Evolutionary conservation across 176 grass and related monocot species (phyloP).

Genomic region (Bothriochloa decipiens): DNA sequence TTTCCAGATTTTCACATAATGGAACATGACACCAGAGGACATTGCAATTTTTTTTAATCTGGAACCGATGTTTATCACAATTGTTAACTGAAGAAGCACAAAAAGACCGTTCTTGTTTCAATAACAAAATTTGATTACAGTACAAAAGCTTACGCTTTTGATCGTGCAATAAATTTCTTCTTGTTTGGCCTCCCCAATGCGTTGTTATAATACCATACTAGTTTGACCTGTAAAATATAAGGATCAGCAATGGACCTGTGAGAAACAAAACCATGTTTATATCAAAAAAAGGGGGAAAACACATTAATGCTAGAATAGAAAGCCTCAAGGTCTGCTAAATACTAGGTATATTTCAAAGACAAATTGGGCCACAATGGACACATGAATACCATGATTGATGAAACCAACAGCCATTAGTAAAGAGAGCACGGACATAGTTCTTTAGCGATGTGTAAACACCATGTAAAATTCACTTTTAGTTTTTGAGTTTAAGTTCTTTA

Average conservation of each 20-base stretch:
- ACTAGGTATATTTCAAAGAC: background rate
- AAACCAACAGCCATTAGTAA: background rate
- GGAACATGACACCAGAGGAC: slow-evolving; percentile 1
- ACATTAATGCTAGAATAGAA: slow-evolving; percentile 15
- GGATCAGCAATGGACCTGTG: background rate
- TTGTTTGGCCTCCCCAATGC: slow-evolving; percentile 93
- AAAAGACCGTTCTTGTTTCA: background rate
- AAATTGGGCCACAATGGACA: background rate
- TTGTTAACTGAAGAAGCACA: slow-evolving; percentile 20
- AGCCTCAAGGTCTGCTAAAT: background rate
- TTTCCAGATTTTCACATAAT: background rate
- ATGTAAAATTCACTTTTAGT: slow-evolving; percentile 13
- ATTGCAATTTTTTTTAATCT: background rate
- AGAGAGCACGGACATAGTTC: background rate
- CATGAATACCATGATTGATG: background rate
- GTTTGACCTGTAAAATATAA: slow-evolving; percentile 76
- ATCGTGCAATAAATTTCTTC: slow-evolving; percentile 96
- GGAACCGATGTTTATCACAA: slow-evolving; percentile 11
- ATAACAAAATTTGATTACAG: slow-evolving; percentile 12
- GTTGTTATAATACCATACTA: slow-evolving; percentile 99
- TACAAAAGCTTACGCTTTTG: slow-evolving; percentile 74
- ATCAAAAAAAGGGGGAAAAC: background rate
- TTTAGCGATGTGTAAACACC: background rate
- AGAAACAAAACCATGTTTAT: background rate
- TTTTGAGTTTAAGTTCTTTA: background rate